phyloP scores from a whole-genome alignment of 441 rosid species.

The Populus trichocarpa region DNA sequence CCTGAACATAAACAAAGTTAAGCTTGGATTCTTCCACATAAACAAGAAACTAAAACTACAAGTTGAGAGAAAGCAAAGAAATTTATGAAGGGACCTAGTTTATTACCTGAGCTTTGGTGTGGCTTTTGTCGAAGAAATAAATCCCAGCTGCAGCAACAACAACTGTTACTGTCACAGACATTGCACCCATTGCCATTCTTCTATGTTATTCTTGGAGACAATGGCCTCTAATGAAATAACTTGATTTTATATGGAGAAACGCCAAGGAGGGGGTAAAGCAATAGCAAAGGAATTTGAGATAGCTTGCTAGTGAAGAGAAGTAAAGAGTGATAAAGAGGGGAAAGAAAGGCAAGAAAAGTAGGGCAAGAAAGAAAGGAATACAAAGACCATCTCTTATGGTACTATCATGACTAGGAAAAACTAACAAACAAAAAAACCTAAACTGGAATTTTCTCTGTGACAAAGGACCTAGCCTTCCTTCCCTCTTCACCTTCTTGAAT shows the following conservation, averaged over 20 bases:
- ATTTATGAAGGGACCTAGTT: not conserved
- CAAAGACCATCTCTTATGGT: too few species aligned
- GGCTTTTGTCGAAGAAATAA: constrained; percentile 19
- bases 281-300: constrained; percentile 13
- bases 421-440: not conserved
- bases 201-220: not conserved
- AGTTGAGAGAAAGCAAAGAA: not conserved
- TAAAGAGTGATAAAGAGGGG: constrained; percentile 9
- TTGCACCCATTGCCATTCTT: constrained; percentile 21
- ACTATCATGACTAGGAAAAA: not conserved
- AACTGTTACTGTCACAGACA: constrained; percentile 19
- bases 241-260: not conserved
- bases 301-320: constrained; percentile 26
- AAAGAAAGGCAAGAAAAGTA: too few species aligned
- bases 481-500: too few species aligned
- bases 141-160: constrained; percentile 29
- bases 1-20: constrained; percentile 6
- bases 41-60: not conserved
- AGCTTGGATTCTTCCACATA: not conserved
- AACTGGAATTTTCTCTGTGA: not conserved
- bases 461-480: too few species aligned
- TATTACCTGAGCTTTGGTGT: constrained; percentile 19
- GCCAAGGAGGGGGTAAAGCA: not conserved
- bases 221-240: not conserved
- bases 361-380: too few species aligned